These are phyloP conservation scores for Colletotrichum euphorbiae DNA, from an alignment of 2,329 filamentous ascomycete genomes.

Conservation along the genomic window DNA sequence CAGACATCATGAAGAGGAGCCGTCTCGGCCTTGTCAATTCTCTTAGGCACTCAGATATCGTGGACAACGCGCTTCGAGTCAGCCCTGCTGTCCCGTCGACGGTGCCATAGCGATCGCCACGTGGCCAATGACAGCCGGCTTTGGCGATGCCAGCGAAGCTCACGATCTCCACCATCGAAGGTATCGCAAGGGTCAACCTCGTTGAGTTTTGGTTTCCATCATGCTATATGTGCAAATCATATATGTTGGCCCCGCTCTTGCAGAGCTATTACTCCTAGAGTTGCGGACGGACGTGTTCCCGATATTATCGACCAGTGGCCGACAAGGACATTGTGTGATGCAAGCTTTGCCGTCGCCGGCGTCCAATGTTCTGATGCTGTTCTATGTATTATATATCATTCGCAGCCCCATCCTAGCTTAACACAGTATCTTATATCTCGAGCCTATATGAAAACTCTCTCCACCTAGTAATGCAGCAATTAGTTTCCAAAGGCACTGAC, in stretches of 20 bases:
- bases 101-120: constrained; percentile 7
- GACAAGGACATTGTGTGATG: too few species aligned
- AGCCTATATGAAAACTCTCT: background rate
- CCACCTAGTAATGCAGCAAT: too few species aligned
- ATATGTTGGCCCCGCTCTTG: background rate
- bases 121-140: constrained; percentile 18
- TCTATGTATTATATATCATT: background rate
- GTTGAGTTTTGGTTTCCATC: constrained; percentile 11
- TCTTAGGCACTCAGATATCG: background rate
- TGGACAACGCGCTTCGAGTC: background rate
- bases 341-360: background rate
- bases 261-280: too few species aligned
- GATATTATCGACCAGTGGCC: background rate
- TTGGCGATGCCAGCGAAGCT: constrained; percentile 19
- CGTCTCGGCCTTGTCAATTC: background rate
- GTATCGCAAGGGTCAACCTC: constrained; percentile 19
- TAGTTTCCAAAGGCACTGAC: too few species aligned
- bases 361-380: background rate
- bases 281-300: background rate
- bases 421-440: background rate
- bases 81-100: background rate
- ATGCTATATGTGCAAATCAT: constrained; percentile 9
- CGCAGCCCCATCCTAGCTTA: background rate
- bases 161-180: background rate
- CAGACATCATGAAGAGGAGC: background rate